A percentile compares a stretch with the other conserved stretches of the same genome.
phyloP scores from a whole-genome alignment of 2,329 filamentous ascomycete species.

The Aureobasidium pullulans region DNA sequence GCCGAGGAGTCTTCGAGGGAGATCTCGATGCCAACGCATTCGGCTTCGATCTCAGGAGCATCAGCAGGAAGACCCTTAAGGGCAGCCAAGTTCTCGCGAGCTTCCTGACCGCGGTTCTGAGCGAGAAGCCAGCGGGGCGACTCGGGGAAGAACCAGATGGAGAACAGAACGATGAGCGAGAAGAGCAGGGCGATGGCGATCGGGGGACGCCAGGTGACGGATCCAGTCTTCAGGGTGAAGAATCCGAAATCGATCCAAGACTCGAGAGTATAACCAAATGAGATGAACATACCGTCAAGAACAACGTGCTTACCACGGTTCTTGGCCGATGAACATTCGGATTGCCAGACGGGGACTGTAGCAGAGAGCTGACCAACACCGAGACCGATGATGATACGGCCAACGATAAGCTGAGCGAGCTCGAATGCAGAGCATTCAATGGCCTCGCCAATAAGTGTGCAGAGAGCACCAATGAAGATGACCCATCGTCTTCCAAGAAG shows the following conservation, averaged over 20 bases:
- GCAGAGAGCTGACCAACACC: slow-evolving; percentile 38
- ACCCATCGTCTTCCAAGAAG: slow-evolving; percentile 38
- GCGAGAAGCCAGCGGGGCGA: slow-evolving; percentile 33
- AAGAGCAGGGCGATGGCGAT: slow-evolving; percentile 42
- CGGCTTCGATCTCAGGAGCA: slow-evolving; percentile 32
- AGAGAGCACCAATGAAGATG: slow-evolving; percentile 34
- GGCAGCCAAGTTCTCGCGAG: slow-evolving; percentile 28
- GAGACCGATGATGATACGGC: slow-evolving; percentile 37
- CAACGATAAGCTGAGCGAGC: slow-evolving; percentile 41
- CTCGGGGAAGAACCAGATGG: slow-evolving; percentile 32
- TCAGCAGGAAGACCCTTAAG: slow-evolving; percentile 34
- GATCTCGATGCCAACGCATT: slow-evolving; percentile 43
- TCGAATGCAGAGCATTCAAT: slow-evolving; percentile 39
- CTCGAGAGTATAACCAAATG: slow-evolving; percentile 37
- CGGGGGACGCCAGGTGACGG: slow-evolving; percentile 39
- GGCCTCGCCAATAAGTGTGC: slow-evolving; percentile 37
- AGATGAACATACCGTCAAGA: slow-evolving; percentile 41
- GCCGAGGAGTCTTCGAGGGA: slow-evolving; percentile 39
- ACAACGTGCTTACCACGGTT: slow-evolving; percentile 36
- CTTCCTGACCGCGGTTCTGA: slow-evolving; percentile 26
- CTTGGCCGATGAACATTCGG: slow-evolving; percentile 31
- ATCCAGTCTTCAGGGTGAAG: slow-evolving; percentile 31
- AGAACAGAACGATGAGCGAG: slow-evolving; percentile 25
- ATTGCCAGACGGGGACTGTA: slow-evolving; percentile 43
- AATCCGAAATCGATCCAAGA: slow-evolving; percentile 43